phyloP scores from a whole-genome alignment of 2,329 filamentous ascomycete genomes.

The Cercospora canescens region DNA sequence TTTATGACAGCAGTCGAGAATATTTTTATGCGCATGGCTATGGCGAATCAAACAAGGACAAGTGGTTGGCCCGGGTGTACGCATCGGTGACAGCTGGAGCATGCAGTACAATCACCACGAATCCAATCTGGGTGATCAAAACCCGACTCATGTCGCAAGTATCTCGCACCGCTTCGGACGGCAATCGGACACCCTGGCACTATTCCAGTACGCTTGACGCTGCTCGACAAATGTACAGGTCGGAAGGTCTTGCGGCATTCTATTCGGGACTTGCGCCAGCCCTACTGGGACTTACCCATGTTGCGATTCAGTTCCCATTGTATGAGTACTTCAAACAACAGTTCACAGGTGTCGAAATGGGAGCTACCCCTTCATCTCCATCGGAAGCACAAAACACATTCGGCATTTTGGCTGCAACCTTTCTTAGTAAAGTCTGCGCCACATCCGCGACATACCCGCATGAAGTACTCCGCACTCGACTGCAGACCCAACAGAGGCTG shows the following conservation, averaged over 20 bases:
- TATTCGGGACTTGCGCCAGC: constrained; percentile 94
- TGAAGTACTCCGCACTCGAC: constrained; percentile 87
- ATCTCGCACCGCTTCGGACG: constrained; percentile 55
- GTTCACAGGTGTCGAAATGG: constrained; percentile 90
- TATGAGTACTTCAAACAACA: constrained; percentile 91
- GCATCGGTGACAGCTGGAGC: constrained; percentile 89
- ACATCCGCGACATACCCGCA: constrained; percentile 96
- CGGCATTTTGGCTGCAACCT: constrained; percentile 83
- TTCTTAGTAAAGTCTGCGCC: constrained; percentile 90
- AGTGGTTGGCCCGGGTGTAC: constrained; percentile 77
- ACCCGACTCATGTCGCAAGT: constrained; percentile 96
- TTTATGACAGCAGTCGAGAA: constrained; percentile 87
- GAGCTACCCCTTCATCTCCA: constrained; percentile 55
- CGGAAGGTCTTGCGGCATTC: constrained; percentile 85
- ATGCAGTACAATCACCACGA: constrained; percentile 90
- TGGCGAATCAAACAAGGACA: constrained; percentile 52
- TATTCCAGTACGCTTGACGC: constrained; percentile 89
- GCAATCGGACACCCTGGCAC: constrained; percentile 75
- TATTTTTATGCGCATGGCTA: constrained; percentile 62
- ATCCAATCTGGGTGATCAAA: constrained; percentile 99
- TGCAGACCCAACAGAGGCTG: constrained; percentile 88
- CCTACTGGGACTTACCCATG: constrained; percentile 86
- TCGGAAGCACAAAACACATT: constrained; percentile 64
- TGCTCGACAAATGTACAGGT: constrained; percentile 91
- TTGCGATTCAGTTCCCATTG: constrained; percentile 94